A percentile compares a stretch with the other conserved stretches of the same genome.
These are phyloP conservation scores for Camelina hispida DNA, from an alignment of 345 rosid species.

Conservation along the genomic window DNA sequence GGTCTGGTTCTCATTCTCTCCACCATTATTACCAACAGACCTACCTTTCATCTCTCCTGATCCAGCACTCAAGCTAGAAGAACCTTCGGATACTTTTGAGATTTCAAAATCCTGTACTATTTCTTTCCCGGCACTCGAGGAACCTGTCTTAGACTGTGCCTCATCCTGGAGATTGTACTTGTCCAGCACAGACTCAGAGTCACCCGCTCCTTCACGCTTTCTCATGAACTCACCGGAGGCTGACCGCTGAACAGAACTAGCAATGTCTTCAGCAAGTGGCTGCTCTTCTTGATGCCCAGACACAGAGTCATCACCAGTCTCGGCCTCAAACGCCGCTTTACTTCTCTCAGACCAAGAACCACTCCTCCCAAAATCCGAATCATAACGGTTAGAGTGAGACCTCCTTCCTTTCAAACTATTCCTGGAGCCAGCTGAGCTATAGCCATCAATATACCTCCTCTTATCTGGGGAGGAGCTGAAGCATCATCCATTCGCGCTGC, in stretches of 20 bases:
- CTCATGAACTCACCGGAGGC: slow-evolving; percentile 47
- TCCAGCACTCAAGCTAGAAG: slow-evolving; percentile 47
- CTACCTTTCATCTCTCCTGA: slow-evolving; percentile 55
- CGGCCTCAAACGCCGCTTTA: slow-evolving; percentile 57
- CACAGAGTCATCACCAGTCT: slow-evolving; percentile 56
- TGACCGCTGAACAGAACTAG: slow-evolving; percentile 60
- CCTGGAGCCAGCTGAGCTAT: slow-evolving; percentile 56
- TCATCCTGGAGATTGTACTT: slow-evolving; percentile 55
- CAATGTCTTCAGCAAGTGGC: slow-evolving; percentile 56
- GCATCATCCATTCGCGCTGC: slow-evolving; percentile 60
- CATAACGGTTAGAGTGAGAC: slow-evolving; percentile 53
- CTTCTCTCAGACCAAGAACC: slow-evolving; percentile 74
- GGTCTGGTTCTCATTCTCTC: slow-evolving; percentile 51
- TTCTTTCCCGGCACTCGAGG: slow-evolving; percentile 56
- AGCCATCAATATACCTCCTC: slow-evolving; percentile 71
- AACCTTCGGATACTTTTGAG: slow-evolving; percentile 50
- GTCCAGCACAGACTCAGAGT: slow-evolving; percentile 56
- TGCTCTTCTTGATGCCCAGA: slow-evolving; percentile 63
- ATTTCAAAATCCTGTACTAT: slow-evolving; percentile 47
- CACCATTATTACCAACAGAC: slow-evolving; percentile 36
- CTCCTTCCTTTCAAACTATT: slow-evolving; percentile 67
- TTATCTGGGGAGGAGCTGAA: slow-evolving; percentile 54
- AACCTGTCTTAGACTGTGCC: slow-evolving; percentile 59
- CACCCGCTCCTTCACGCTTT: slow-evolving; percentile 59
- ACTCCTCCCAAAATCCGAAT: slow-evolving; percentile 73